Evolutionary conservation across 441 rosid genomes (phyloP).

Genomic region (Geranium incanum): DNA sequence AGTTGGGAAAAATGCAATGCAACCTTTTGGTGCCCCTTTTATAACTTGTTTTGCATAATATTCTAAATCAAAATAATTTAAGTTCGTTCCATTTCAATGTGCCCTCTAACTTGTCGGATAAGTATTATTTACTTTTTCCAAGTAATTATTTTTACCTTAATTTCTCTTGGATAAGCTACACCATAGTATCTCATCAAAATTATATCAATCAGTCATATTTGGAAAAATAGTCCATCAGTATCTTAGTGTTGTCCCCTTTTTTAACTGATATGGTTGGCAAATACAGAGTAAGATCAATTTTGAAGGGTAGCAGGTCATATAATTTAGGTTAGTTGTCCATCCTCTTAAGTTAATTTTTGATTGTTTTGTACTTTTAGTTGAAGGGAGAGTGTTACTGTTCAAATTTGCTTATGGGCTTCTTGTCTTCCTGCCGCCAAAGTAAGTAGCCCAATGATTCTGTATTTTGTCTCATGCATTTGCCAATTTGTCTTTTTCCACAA

Average conservation of each 20-base stretch:
- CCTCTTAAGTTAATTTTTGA: not conserved
- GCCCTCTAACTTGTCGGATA: not conserved
- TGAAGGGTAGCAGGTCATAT: no score
- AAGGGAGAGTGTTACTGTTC: not conserved
- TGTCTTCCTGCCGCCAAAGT: not conserved
- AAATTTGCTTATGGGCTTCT: not conserved
- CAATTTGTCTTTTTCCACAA: not conserved
- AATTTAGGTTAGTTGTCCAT: no score
- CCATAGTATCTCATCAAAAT: not conserved
- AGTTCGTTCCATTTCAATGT: not conserved
- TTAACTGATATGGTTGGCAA: not conserved
- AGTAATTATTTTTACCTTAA: not conserved
- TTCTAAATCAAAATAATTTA: not conserved
- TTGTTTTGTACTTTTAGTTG: not conserved
- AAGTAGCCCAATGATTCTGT: not conserved
- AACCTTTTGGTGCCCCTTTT: not conserved
- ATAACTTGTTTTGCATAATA: not conserved
- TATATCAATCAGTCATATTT: not conserved
- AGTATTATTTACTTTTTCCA: not conserved
- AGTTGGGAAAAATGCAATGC: not conserved
- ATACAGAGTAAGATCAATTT: no score
- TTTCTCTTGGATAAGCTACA: not conserved
- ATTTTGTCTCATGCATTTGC: not conserved
- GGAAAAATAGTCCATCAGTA: not conserved
- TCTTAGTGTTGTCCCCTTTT: not conserved